phyloP scores from a whole-genome alignment of 1,139 yeast species.

The Eremothecium gossypii region DNA sequence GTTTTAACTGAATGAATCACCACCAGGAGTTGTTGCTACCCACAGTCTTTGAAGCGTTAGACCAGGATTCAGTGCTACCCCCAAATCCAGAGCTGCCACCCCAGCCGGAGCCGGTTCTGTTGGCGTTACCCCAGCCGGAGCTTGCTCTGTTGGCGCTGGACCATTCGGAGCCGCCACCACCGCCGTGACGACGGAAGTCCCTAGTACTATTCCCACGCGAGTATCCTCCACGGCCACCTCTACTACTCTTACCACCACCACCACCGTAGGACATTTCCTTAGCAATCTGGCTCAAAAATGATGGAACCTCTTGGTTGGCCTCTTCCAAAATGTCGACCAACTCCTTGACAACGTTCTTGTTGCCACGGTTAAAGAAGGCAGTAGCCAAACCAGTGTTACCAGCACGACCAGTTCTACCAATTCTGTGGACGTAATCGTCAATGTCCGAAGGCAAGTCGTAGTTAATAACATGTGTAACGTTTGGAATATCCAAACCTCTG shows the following conservation, averaged over 20 bases:
- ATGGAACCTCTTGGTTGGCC: slow-evolving; percentile 97
- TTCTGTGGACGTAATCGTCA: slow-evolving; percentile 98
- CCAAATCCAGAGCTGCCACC: slow-evolving; percentile 17
- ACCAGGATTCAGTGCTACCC: slow-evolving; percentile 16
- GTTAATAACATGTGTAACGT: slow-evolving; percentile 94
- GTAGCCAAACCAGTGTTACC: slow-evolving; percentile 98
- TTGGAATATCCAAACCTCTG: slow-evolving; percentile 97
- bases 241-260: slow-evolving; percentile 36
- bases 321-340: slow-evolving; percentile 79
- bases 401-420: slow-evolving; percentile 99
- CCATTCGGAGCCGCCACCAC: slow-evolving; percentile 29
- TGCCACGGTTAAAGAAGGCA: slow-evolving; percentile 95
- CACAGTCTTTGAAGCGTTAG: slow-evolving; percentile 17
- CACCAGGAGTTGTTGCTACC: slow-evolving; percentile 11
- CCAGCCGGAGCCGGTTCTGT: slow-evolving; percentile 24
- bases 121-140: slow-evolving; percentile 22
- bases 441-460: slow-evolving; percentile 94
- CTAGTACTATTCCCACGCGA: slow-evolving; percentile 34
- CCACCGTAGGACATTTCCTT: slow-evolving; percentile 68
- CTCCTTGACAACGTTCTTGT: slow-evolving; percentile 82
- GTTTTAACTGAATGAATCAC: slow-evolving; percentile 8
- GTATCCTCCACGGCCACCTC: slow-evolving; percentile 41
- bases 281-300: slow-evolving; percentile 68
- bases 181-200: slow-evolving; percentile 48
- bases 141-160: slow-evolving; percentile 31